Evolutionary conservation across 2,329 filamentous ascomycete genomes (phyloP), one percentile per base, ranked within the genome.

Genomic region (Claviceps purpurea): DNA sequence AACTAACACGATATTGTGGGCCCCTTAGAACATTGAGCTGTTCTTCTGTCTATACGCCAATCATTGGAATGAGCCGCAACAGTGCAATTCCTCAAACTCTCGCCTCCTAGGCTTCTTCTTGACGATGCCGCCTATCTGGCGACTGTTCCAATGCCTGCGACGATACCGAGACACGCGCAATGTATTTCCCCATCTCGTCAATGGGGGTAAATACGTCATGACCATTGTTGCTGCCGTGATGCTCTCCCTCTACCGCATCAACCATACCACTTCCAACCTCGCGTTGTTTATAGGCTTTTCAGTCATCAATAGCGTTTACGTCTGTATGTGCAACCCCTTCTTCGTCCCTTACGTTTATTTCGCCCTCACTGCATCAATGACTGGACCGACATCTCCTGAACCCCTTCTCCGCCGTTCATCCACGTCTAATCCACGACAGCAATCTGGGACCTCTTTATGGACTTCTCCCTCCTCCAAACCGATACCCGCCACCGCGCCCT

Each of bases 361-460:
- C 16, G 4, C 14, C 11, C 8, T 37, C 16, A 37, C 2, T 1
- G 22, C 18, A 22, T 22, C 22, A 22, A 22, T 22, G 22, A 22
- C 22, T 22, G 22, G 22, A 22, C 22, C 22, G 22, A 22, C 22
- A 22, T 22, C 22, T 22, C 22, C 22, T 22, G 3, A 4, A 22
- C 3, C 22, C 22, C 22, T 22, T 4, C 22, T 22, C 22, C 3
- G 22, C 22, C 22, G 22, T 22, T 22, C 22, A 22, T 22, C 22
- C 22, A 22, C 22, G 22, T 22, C 13, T 5, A 4, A 41, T 11
- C 1, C 30, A 34, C 1, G 10, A 22, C 51, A 83, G 81, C 84
- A 10, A 77, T 95, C 43, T 98, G 93, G 93, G 93, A 98, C 64
- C 71, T 98, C 1, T 82, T 89, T 57, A 96, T 97, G 87, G 93